phyloP scores from a whole-genome alignment of 1,284 basidiomycete genomes.

The Ustilago bromivora region DNA sequence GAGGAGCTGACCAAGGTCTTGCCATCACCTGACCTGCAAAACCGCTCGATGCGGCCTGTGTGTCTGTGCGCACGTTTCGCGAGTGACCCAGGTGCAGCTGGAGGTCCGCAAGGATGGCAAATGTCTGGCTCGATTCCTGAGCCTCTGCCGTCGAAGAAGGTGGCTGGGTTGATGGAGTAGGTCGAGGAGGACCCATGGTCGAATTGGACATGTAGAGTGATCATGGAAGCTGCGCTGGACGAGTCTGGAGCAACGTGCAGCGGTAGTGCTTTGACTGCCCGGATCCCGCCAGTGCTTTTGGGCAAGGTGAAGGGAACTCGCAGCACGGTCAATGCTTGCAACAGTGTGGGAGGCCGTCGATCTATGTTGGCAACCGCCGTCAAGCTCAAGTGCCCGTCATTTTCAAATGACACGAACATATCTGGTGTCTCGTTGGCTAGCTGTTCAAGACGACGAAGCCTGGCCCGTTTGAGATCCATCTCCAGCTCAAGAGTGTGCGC shows the following conservation, averaged over 20 bases:
- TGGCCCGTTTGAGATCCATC: constrained; percentile 47
- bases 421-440: constrained; percentile 55
- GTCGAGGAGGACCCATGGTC: constrained; percentile 15
- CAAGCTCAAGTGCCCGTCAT: constrained; percentile 40
- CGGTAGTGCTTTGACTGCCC: constrained; percentile 20
- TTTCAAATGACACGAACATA: constrained; percentile 45
- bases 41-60: constrained; percentile 17
- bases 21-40: constrained; percentile 31
- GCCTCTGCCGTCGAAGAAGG: constrained; percentile 56
- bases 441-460: constrained; percentile 52
- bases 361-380: constrained; percentile 59
- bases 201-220: constrained; percentile 26
- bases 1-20: constrained; percentile 30
- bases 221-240: constrained; percentile 32
- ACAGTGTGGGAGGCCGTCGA: constrained; percentile 54
- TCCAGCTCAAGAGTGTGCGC: constrained; percentile 32
- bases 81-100: neutral
- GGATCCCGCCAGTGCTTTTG: constrained; percentile 1
- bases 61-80: constrained; percentile 13
- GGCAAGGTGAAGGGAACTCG: constrained; percentile 30
- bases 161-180: constrained; percentile 47
- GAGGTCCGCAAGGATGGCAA: constrained; percentile 37
- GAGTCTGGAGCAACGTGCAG: constrained; percentile 27
- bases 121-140: constrained; percentile 32
- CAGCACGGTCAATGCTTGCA: constrained; percentile 53